phyloP scores from a whole-genome alignment of 1,139 yeast species.

The Zygosaccharomyces pseudobailii region DNA sequence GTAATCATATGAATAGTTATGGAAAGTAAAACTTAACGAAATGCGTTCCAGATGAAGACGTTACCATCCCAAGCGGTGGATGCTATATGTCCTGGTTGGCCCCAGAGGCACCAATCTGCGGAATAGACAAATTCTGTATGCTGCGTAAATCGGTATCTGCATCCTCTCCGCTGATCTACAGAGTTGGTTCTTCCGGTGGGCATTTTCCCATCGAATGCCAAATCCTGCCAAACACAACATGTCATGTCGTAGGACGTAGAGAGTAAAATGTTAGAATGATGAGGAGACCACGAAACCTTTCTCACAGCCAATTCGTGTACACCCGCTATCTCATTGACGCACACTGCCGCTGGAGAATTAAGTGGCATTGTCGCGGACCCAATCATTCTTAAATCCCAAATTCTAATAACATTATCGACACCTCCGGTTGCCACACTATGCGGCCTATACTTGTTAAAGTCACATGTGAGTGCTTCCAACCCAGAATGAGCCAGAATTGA shows the following conservation, averaged over 20 bases:
- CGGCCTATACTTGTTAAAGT: constrained; percentile 86
- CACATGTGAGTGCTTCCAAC: constrained; percentile 72
- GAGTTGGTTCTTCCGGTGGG: constrained; percentile 45
- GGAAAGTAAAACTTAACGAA: constrained; percentile 17
- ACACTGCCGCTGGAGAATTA: constrained; percentile 54
- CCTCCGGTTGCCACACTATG: constrained; percentile 82
- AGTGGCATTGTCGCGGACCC: constrained; percentile 40
- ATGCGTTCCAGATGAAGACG: constrained; percentile 84
- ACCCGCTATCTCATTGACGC: constrained; percentile 53
- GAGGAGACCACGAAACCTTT: constrained; percentile 85
- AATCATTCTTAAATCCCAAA: constrained; percentile 86
- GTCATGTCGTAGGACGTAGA: constrained; percentile 92
- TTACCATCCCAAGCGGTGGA: constrained; percentile 97
- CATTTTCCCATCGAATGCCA: constrained; percentile 44
- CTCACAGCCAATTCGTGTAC: constrained; percentile 92
- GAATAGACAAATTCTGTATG: constrained; percentile 91
- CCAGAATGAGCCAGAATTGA: constrained; percentile 74
- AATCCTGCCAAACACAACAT: constrained; percentile 78
- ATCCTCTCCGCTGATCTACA: constrained; percentile 42
- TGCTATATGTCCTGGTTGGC: constrained; percentile 92
- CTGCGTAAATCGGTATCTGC: constrained; percentile 54
- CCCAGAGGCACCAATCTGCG: constrained; percentile 97
- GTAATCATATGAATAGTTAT: neutral
- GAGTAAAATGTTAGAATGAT: constrained; percentile 61
- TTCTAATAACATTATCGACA: constrained; percentile 74